Base-by-base conservation (phyloP, 345 rosid genomes). In the Salix dunnii region DNA sequence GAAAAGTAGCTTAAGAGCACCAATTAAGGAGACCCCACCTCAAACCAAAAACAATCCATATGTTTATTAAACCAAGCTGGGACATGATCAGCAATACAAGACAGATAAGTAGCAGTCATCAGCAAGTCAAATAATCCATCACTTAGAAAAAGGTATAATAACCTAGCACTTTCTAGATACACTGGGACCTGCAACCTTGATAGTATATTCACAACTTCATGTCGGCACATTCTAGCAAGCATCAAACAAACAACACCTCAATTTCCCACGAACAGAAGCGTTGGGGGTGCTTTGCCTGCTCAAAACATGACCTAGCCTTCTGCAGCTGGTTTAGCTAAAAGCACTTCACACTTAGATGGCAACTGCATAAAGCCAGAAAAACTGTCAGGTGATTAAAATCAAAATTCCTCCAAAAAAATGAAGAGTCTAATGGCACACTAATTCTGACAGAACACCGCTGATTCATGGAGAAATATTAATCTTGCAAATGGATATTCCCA, bases 151-250 rank as follows among this genome's bases (percentile, higher is more conserved):
- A 9, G 62, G 27, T 23, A n/a, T 30, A n/a, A 2, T 67, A 55
- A 36, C 67, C 62, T 38, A 76, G 27, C 40, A 67, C 66, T 25
- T 58, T 60, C 38, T 27, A 36, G 28, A 10, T 10, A 75, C 3
- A 68, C 64, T 31, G 67, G 49, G 35, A 14, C 72, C 46, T 23
- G 25, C 7, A 36, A 38, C 28, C 53, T 31, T 23, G 28, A 55
- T 6, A 67, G 27, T 40, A 33, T 76, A 68, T 76, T 76, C 67
- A 55, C 77, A 66, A 16, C 28, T 67, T 76, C 66, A 76, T 76
- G 78, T 76, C 78, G 78, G 55, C 78, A 0, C 58, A 76, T 76
- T 76, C 73, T 67, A 67, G 65, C 72, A 46, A 75, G 65, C 51
- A 75, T 7, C 21, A 67, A 67, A 51, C n/a, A 67, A 67, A 75